These are phyloP conservation scores for Epichloe scottii DNA, from an alignment of 2,329 filamentous ascomycete species.

Conservation along the genomic window DNA sequence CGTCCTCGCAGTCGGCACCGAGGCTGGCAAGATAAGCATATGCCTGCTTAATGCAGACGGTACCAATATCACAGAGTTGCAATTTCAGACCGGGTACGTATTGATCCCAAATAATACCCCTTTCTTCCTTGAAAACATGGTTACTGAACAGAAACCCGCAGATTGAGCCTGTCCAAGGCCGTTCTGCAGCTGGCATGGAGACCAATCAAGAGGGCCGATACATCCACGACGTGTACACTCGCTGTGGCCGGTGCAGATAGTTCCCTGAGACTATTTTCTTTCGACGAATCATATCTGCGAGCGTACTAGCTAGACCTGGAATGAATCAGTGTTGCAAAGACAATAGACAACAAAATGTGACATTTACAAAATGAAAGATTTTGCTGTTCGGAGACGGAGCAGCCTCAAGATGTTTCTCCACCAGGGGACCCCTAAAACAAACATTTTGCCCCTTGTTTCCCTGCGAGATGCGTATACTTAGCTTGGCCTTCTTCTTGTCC, in stretches of 20 bases:
- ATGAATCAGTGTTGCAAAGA: not conserved
- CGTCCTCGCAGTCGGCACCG: conserved; percentile 45
- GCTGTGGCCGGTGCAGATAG: conserved; percentile 49
- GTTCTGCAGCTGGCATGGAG: conserved; percentile 60
- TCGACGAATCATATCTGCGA: conserved; percentile 18
- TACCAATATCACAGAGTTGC: conserved; percentile 24
- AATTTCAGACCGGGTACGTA: conserved; percentile 26
- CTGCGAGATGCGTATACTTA: too few relatives aligned
- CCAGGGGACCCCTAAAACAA: too few relatives aligned
- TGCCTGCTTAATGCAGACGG: conserved; percentile 27
- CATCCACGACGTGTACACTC: conserved; percentile 24
- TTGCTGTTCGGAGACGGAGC: not conserved
- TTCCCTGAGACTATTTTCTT: conserved; percentile 44
- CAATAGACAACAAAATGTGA: not conserved
- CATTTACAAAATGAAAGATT: not conserved
- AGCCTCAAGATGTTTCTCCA: not conserved
- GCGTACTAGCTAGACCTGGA: not conserved
- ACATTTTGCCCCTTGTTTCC: too few relatives aligned
- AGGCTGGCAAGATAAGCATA: conserved; percentile 36
- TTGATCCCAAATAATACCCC: conserved; percentile 2
- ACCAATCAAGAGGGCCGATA: conserved; percentile 27
- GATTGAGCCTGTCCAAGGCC: conserved; percentile 42
- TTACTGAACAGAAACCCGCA: conserved; percentile 11
- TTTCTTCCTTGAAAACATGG: too few relatives aligned
- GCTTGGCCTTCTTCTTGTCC: too few relatives aligned